Percentiles rank a stretch among this genome's conserved stretches.
Conservation (phyloP, 208 protist species). For the Leishmania braziliensis region DNA sequence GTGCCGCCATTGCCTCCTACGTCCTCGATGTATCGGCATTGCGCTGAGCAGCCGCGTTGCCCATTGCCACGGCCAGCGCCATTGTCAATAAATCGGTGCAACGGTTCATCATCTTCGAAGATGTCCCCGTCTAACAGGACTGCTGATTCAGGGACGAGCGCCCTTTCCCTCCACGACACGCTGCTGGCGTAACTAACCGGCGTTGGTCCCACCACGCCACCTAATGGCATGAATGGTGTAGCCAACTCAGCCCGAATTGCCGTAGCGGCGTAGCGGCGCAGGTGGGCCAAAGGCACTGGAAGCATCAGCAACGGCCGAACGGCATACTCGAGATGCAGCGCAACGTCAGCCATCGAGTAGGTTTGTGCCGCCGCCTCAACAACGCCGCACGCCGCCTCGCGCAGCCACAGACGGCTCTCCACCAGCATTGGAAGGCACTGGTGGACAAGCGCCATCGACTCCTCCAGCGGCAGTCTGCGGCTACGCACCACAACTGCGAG, state of each 20-base stretch:
- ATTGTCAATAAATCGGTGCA: background rate
- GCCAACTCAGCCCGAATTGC: constrained; percentile 29
- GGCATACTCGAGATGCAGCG: constrained; percentile 47
- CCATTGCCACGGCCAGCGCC: background rate
- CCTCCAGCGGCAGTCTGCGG: constrained; percentile 23
- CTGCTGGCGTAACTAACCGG: background rate
- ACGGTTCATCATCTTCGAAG: background rate
- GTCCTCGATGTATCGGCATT: background rate
- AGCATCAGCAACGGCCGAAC: constrained; percentile 41
- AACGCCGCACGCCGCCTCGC: constrained; percentile 46
- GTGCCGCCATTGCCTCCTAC: background rate
- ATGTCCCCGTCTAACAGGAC: background rate
- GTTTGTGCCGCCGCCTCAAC: constrained; percentile 56
- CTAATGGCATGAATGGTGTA: background rate
- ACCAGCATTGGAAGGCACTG: constrained; percentile 54
- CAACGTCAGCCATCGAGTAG: constrained; percentile 51
- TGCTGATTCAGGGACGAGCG: background rate
- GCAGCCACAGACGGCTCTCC: constrained; percentile 43
- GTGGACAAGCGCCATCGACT: constrained; percentile 65
- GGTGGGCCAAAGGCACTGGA: constrained; percentile 33
- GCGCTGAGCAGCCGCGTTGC: background rate
- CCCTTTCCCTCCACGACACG: background rate
- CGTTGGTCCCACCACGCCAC: background rate
- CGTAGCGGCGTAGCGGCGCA: constrained; percentile 32
- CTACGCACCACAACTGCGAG: constrained; percentile 43